Evolutionary conservation across 2,329 filamentous ascomycete genomes (phyloP).

Genomic region (Plenodomus lindquistii): DNA sequence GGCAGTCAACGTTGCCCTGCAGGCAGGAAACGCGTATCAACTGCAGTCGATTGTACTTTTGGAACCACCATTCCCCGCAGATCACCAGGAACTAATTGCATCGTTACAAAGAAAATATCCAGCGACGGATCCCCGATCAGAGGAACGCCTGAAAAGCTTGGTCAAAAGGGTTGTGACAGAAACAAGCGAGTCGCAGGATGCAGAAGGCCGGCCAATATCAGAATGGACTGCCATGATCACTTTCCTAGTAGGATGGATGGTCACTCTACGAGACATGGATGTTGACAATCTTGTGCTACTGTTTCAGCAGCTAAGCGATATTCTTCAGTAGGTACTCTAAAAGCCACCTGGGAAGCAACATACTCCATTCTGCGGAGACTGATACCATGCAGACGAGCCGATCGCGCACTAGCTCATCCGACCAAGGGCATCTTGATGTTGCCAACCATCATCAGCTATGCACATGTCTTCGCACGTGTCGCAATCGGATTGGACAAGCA

Average conservation of each 20-base stretch:
- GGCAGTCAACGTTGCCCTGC: conserved; percentile 33
- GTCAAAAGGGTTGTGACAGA: conserved; percentile 46
- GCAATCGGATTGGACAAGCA: conserved; percentile 82
- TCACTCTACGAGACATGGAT: conserved; percentile 80
- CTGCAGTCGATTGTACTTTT: conserved; percentile 35
- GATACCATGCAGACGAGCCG: conserved; percentile 63
- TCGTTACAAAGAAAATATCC: conserved; percentile 31
- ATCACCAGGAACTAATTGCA: conserved; percentile 34
- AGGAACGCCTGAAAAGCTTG: conserved; percentile 28
- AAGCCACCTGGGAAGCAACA: neutral
- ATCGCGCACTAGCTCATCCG: conserved; percentile 78
- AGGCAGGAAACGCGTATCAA: conserved; percentile 22
- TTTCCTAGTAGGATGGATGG: conserved; percentile 80
- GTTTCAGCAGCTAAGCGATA: conserved; percentile 71
- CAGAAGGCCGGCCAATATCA: conserved; percentile 59
- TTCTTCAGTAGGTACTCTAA: conserved; percentile 68
- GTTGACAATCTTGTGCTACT: conserved; percentile 74
- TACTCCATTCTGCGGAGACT: conserved; percentile 1
- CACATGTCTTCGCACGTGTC: conserved; percentile 76
- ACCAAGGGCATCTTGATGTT: conserved; percentile 81
- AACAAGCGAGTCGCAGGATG: conserved; percentile 56
- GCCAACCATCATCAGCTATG: conserved; percentile 80
- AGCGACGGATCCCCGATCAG: conserved; percentile 16
- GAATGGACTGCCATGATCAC: conserved; percentile 76
- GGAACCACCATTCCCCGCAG: conserved; percentile 32